Evolutionary conservation across 2,329 filamentous ascomycete genomes (phyloP), one percentile per base, ranked within the genome.

Genomic region (Onygena corvina): DNA sequence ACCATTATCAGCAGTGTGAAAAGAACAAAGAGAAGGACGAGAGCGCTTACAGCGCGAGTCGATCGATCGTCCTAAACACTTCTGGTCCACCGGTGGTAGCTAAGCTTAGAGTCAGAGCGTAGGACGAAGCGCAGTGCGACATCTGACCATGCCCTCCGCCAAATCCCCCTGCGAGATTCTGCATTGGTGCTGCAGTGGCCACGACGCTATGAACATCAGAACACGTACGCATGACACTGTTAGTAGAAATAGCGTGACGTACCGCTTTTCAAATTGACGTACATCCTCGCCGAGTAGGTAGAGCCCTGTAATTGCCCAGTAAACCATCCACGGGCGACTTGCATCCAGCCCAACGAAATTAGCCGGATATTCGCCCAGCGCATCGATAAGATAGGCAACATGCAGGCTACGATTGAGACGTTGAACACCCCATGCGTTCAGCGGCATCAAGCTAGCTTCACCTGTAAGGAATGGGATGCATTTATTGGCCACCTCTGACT

Each of bases 91-190:
- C 87, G 35, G 90, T 84, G 54, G 88, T 77, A 20, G 83, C 79
- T 47, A 98, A 72, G 40, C 84, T 80, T 51, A 98, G 76, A 16
- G 94, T 70, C 34, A 83, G 77, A 44, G 89, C 88, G 73, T 96
- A 98, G 0, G 85, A 87, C 42, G 86, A 83, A 50, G 92, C 92
- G 57, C 92, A 76, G 67, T 98, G 92, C 48, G 86, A 88, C 56
- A 79, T 75, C 63, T 96, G 92, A 23, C 90, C 88, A 64, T 88
- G 84, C n/a, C 92, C 89, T 54, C 90, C 92, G 47, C 88, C 92
- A 64, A 94, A 94, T 2, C 92, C 92, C 46, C 92, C 92, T 12
- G 74, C 74, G 18, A 73, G 65, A 65, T 95, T 93, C 68, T 96
- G 92, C 67, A 90, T 81, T 38, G 86, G 79, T 44, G 74, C 75